Conservation (phyloP, 1,139 yeast genomes). For the Blastobotrys arbuscula region DNA sequence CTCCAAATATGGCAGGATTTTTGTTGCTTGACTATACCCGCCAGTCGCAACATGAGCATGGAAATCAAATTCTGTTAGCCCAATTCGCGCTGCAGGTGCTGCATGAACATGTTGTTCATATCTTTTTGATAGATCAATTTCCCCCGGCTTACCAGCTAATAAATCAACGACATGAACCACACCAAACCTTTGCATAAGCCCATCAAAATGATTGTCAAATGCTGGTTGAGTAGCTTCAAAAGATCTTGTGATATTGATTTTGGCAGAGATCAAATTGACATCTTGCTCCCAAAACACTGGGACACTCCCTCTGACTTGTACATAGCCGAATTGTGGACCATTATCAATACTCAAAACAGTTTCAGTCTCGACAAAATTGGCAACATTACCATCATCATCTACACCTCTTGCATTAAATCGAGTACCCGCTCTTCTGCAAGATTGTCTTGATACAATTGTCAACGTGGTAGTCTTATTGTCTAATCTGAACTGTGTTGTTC, state of each 20-base stretch:
- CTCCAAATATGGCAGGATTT: conserved; percentile 57
- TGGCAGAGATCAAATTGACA: conserved; percentile 66
- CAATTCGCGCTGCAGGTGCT: conserved; percentile 22
- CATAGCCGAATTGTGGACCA: conserved; percentile 63
- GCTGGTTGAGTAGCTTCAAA: conserved; percentile 90
- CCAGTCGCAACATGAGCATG: conserved; percentile 87
- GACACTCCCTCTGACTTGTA: conserved; percentile 89
- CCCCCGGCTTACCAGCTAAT: conserved; percentile 72
- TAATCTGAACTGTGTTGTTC: conserved; percentile 54
- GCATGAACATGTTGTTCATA: conserved; percentile 52
- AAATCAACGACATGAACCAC: conserved; percentile 81
- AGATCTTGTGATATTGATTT: conserved; percentile 82
- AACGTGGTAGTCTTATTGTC: conserved; percentile 45
- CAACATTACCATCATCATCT: conserved; percentile 92
- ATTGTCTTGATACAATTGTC: conserved; percentile 84
- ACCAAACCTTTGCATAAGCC: conserved; percentile 69
- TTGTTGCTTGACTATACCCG: conserved; percentile 78
- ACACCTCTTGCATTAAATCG: conserved; percentile 91
- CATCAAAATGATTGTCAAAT: conserved; percentile 73
- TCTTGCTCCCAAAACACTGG: conserved; percentile 99
- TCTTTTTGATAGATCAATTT: conserved; percentile 63
- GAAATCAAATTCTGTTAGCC: conserved; percentile 81
- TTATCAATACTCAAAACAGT: conserved; percentile 56
- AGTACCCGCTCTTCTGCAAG: conserved; percentile 96
- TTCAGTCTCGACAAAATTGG: conserved; percentile 95